These are phyloP conservation scores for Boletus sp. DNA, from an alignment of 768 basidiomycete species.

Conservation along the genomic window DNA sequence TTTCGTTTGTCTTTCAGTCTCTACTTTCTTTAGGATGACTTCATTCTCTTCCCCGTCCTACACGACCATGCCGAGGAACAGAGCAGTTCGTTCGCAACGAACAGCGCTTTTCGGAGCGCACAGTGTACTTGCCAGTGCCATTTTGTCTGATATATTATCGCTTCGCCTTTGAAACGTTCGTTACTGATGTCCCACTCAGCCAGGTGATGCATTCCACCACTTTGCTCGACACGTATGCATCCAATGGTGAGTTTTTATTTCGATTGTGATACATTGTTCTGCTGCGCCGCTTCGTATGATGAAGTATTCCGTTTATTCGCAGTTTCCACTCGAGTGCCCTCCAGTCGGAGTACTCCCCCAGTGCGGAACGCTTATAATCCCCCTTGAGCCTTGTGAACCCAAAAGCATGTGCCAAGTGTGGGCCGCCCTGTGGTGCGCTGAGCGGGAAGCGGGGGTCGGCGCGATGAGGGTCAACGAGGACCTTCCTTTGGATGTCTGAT, in stretches of 20 bases:
- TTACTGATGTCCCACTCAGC: conserved; percentile 16
- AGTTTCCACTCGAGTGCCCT: conserved; percentile 83
- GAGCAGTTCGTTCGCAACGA: conserved; percentile 79
- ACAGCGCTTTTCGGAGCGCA: conserved; percentile 59
- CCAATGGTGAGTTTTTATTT: conserved; percentile 24
- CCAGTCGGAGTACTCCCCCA: conserved; percentile 68
- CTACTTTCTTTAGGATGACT: conserved; percentile 50
- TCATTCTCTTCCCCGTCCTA: conserved; percentile 92
- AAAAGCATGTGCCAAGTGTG: conserved; percentile 58
- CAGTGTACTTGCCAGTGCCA: conserved; percentile 89
- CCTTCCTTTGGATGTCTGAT: conserved; percentile 94
- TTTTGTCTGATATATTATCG: conserved; percentile 61
- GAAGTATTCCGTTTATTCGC: conserved; percentile 75
- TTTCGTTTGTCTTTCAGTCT: neutral
- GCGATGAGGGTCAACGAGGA: conserved; percentile 62
- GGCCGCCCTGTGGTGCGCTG: conserved; percentile 73
- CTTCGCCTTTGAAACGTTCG: neutral
- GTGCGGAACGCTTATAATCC: conserved; percentile 68
- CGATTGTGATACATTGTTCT: conserved; percentile 1
- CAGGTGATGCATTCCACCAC: neutral
- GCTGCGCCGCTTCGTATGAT: conserved; percentile 40
- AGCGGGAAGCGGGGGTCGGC: conserved; percentile 69
- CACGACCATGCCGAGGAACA: conserved; percentile 85
- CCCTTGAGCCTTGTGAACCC: conserved; percentile 71
- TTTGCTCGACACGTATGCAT: neutral